phyloP scores from a whole-genome alignment of 495 filamentous ascomycete species.

The Penicillium macrosclerotiorum region DNA sequence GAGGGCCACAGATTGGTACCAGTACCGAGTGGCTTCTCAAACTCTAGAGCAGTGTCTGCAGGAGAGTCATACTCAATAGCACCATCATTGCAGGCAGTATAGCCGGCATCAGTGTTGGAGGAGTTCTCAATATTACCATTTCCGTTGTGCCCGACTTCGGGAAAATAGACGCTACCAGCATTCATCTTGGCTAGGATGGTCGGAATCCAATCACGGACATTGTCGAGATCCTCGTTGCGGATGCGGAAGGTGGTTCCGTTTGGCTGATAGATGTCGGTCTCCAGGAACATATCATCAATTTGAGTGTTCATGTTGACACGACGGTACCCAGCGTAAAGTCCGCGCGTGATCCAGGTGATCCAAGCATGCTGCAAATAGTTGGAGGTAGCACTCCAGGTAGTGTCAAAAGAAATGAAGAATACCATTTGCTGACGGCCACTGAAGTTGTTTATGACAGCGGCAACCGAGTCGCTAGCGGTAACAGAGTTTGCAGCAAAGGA shows the following conservation, averaged over 20 bases:
- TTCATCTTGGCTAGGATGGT: constrained; percentile 53
- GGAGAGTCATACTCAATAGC: constrained; percentile 38
- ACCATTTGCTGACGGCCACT: constrained; percentile 59
- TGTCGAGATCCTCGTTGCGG: constrained; percentile 46
- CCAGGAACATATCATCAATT: constrained; percentile 63
- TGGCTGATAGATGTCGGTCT: constrained; percentile 53
- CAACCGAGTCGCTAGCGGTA: constrained; percentile 31
- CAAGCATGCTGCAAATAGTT: constrained; percentile 61
- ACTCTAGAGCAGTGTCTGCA: constrained; percentile 53
- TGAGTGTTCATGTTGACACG: constrained; percentile 59
- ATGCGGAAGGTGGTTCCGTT: constrained; percentile 47
- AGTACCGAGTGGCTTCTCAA: constrained; percentile 54
- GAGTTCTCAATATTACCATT: constrained; percentile 58
- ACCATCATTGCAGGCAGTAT: constrained; percentile 28
- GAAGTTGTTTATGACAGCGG: constrained; percentile 61
- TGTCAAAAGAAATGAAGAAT: constrained; percentile 56
- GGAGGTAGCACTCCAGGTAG: constrained; percentile 54
- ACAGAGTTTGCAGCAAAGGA: constrained; percentile 43
- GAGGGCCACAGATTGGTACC: constrained; percentile 55
- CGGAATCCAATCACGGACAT: constrained; percentile 48
- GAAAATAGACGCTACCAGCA: constrained; percentile 51
- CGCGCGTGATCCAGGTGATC: constrained; percentile 61
- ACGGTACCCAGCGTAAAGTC: constrained; percentile 54
- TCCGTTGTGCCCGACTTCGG: constrained; percentile 60
- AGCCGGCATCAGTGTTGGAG: constrained; percentile 34